These are phyloP conservation scores for grape (Vitis vinifera) DNA, from an alignment of 164 flowering plant species.

Conservation along the genomic window ASM3070453v1 NC_081812.1:11926501-11927000, in stretches of 20 bases:
- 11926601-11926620: not conserved
- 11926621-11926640: not conserved
- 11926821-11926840: not conserved
- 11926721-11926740: conserved; percentile 42
- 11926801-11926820: not conserved
- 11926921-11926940: not conserved
- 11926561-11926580: not conserved
- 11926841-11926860: not conserved
- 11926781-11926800: conserved; percentile 30
- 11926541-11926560: not conserved
- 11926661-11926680: too few species aligned
- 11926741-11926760: conserved; percentile 42
- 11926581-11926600: not conserved
- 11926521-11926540: not conserved
- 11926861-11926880: not conserved
- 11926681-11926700: too few species aligned
- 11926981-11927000: not conserved
- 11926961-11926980: not conserved
- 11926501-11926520: not conserved
- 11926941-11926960: not conserved
- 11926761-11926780: conserved; percentile 67
- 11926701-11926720: not conserved
- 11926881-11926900: too few species aligned
- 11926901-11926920: too few species aligned
- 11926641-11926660: not conserved